Base-by-base conservation (phyloP, 306 rosid genomes). In the Sicyos baderoa region DNA sequence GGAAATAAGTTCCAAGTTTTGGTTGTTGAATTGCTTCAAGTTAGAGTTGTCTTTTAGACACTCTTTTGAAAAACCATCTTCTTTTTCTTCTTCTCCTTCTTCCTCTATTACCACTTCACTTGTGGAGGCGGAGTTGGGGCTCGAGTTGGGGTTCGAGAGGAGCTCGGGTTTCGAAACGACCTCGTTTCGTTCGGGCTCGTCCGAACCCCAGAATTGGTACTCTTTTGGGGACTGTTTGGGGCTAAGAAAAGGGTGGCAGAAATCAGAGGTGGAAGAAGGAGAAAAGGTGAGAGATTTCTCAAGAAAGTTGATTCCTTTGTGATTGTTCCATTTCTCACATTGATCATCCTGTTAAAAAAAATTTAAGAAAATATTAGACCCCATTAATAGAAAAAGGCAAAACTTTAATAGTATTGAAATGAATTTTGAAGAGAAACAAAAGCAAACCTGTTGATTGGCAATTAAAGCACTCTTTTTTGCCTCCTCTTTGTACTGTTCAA, bases 71-170 rank as follows among this genome's bases (percentile, higher is more conserved):
- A 17, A n/a, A 9, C 42, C 42, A 35, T 6, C 42, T 29, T 12
- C 53, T 40, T 64, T 32, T 35, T 35, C 42, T 35, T 35, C 42
- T 19, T 42, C 35, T 15, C 29, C 68, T 10, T 74, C 54, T 44
- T 91, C 95, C 0, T 88, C 95, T 56, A 79, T 44, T 73, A 84
- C 19, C 6, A 80, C 86, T 68, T 91, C 96, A 73, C 97, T 91
- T n/a, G 97, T 86, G 59, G 95, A 90, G 22, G 97, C 96, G 17
- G 96, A 91, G 75, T 91, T 91, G 2, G 97, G 97, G 62, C 96
- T 88, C 0, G 97, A 91, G 75, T 91, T 91, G 0, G 97, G 96
- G 70, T 88, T 91, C 47, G 96, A 91, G 50, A 91, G 75, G 44
- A 91, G 95, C 7, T 86, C 96, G 9, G 97, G 97, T n/a, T 85